Evolutionary conservation across 768 basidiomycete genomes (phyloP).

Genomic region (Pisolithus sp.): DNA sequence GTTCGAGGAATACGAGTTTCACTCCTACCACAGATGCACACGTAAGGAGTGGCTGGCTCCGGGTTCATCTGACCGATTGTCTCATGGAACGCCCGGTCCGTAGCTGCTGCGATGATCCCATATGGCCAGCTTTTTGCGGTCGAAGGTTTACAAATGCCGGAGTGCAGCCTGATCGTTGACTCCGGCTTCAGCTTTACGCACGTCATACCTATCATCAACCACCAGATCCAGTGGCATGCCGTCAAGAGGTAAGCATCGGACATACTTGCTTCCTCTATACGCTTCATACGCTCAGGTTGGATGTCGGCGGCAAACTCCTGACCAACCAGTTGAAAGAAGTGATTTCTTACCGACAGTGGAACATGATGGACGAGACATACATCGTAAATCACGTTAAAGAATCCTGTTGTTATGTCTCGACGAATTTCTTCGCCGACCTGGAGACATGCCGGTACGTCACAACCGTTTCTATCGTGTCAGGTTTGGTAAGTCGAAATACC

Average conservation of each 20-base stretch:
- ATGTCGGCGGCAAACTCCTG: conserved; percentile 90
- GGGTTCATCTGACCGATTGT: conserved; percentile 15
- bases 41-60: conserved; percentile 47
- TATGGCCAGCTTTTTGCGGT: conserved; percentile 63
- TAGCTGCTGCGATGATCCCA: conserved; percentile 78
- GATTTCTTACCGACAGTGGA: conserved; percentile 93
- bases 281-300: conserved; percentile 53
- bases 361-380: conserved; percentile 96
- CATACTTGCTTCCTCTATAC: conserved; percentile 8
- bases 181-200: conserved; percentile 94
- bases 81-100: conserved; percentile 13
- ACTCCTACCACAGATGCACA: conserved; percentile 71
- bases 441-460: conserved; percentile 69
- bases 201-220: conserved; percentile 75
- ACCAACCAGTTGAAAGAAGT: conserved; percentile 95
- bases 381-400: conserved; percentile 94
- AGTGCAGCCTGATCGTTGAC: conserved; percentile 81
- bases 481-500: conserved; percentile 13
- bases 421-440: conserved; percentile 64
- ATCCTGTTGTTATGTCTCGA: conserved; percentile 80
- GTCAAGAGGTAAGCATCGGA: conserved; percentile 60
- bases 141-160: conserved; percentile 47
- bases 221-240: conserved; percentile 69
- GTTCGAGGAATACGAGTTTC: conserved; percentile 95
- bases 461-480: conserved; percentile 7